These are phyloP conservation scores for Barnettozyma populi DNA, from an alignment of 805 yeast species.

Conservation along the genomic window DNA sequence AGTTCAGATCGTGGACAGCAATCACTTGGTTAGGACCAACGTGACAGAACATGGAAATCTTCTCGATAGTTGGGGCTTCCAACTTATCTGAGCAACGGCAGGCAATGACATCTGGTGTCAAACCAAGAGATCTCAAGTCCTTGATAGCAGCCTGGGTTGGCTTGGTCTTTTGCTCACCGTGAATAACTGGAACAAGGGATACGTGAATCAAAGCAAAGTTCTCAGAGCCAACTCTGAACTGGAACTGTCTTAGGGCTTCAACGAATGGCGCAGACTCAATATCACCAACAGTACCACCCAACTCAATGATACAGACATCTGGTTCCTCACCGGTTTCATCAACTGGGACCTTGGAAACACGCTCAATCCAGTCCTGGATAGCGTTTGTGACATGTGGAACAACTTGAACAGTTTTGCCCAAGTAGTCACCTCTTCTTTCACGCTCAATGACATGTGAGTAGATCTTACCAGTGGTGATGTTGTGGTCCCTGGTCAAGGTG, in stretches of 20 bases:
- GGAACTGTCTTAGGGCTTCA: slow-evolving; percentile 98
- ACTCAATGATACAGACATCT: slow-evolving; percentile 92
- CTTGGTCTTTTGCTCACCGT: slow-evolving; percentile 98
- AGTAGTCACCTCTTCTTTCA: slow-evolving; percentile 94
- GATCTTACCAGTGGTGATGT: slow-evolving; percentile 97
- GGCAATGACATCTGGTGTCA: slow-evolving; percentile 95
- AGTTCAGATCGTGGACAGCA: slow-evolving; percentile 94
- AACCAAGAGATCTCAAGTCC: slow-evolving; percentile 91
- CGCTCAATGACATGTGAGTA: slow-evolving; percentile 89
- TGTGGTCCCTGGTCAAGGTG: slow-evolving; percentile 89
- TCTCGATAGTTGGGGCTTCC: slow-evolving; percentile 81
- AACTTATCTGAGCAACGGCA: slow-evolving; percentile 89
- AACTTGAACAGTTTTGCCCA: slow-evolving; percentile 99
- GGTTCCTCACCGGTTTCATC: slow-evolving; percentile 85
- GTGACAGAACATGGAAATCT: slow-evolving; percentile 98
- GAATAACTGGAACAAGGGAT: slow-evolving; percentile 94
- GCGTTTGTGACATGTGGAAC: slow-evolving; percentile 98
- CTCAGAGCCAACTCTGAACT: slow-evolving; percentile 90
- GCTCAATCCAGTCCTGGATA: slow-evolving; percentile 97
- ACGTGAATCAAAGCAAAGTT: slow-evolving; percentile 96
- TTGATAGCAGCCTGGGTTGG: slow-evolving; percentile 99
- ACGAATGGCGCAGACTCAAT: slow-evolving; percentile 98
- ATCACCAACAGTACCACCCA: slow-evolving; percentile 99
- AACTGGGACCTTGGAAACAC: slow-evolving; percentile 87
- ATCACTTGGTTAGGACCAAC: slow-evolving; percentile 98